Evolutionary conservation across 805 yeast genomes (phyloP).

Genomic region (Schizosaccharomyces osmophilus): DNA sequence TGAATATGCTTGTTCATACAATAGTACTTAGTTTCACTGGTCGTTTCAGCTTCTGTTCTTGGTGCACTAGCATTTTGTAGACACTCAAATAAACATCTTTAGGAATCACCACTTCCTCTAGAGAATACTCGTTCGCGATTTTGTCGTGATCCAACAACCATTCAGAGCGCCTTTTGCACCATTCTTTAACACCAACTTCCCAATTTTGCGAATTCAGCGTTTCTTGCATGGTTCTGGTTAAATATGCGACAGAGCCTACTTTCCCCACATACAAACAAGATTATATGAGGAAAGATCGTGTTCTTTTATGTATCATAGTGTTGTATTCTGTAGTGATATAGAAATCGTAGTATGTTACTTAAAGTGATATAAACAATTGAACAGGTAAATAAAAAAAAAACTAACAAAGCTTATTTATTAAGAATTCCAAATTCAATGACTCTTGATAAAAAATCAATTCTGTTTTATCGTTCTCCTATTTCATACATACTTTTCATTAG

Average conservation of each 20-base stretch:
- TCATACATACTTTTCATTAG: too few relatives aligned
- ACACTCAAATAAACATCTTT: background rate
- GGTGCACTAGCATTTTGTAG: background rate
- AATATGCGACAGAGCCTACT: background rate
- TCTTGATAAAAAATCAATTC: too few relatives aligned
- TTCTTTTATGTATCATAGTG: too few relatives aligned
- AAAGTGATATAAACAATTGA: too few relatives aligned
- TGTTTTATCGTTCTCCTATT: too few relatives aligned
- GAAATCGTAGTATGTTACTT: too few relatives aligned
- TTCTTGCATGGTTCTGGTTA: background rate
- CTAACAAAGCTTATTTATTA: too few relatives aligned
- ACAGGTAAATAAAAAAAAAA: too few relatives aligned
- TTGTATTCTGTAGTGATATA: too few relatives aligned
- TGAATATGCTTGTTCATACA: background rate
- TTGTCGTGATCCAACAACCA: background rate
- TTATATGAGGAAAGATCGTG: too few relatives aligned
- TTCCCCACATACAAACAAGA: too few relatives aligned
- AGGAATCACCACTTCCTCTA: background rate
- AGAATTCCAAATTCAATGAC: too few relatives aligned
- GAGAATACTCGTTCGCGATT: background rate
- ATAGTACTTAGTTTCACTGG: background rate
- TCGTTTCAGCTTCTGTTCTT: background rate
- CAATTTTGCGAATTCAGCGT: background rate
- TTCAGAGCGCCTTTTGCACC: background rate
- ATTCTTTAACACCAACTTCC: background rate